Evolutionary conservation across 1,284 basidiomycete genomes (phyloP).

Genomic region (Ustilago sp.): DNA sequence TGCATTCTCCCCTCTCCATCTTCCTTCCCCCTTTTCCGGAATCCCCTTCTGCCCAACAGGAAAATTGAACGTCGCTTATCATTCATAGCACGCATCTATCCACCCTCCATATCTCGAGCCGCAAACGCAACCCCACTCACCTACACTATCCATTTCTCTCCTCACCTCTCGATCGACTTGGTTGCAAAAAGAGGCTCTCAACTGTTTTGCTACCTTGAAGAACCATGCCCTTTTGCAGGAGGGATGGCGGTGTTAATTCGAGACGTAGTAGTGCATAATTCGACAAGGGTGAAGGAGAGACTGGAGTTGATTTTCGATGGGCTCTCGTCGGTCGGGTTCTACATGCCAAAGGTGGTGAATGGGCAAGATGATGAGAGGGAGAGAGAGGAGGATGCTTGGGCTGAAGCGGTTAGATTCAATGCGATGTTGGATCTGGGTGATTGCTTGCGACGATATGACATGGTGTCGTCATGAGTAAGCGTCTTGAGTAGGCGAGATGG

Average conservation of each 20-base stretch:
- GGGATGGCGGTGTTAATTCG: background rate
- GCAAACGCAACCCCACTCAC: background rate
- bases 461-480: background rate
- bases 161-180: background rate
- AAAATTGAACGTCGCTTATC: background rate
- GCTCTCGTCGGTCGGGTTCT: background rate
- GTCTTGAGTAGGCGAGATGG: background rate
- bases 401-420: background rate
- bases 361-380: background rate
- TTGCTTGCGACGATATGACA: background rate
- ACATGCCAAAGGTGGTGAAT: background rate
- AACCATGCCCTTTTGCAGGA: background rate
- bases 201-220: background rate
- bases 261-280: background rate
- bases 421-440: background rate
- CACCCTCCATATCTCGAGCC: background rate
- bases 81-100: background rate
- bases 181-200: background rate
- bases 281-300: background rate
- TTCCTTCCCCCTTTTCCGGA: background rate
- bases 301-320: background rate
- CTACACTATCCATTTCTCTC: background rate
- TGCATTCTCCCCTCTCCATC: background rate
- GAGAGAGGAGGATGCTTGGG: constrained; percentile 3
- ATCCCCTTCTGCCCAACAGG: background rate